Evolutionary conservation across 73 alveolate species (phyloP).

Genomic region (Tetrahymena elliotti): DNA sequence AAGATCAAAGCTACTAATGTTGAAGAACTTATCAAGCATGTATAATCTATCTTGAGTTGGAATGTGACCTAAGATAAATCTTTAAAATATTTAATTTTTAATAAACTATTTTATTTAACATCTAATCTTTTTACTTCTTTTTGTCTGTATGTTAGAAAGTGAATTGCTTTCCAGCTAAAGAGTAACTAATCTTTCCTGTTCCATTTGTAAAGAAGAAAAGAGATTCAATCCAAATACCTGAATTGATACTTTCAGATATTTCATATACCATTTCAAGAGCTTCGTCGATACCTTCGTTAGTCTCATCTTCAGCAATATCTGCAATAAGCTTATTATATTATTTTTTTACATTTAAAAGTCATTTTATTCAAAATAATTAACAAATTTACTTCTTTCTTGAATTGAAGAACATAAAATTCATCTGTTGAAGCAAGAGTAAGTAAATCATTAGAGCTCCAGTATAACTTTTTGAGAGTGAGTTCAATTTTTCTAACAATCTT

Average conservation of each 20-base stretch:
- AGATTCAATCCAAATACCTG: slow-evolving; percentile 80
- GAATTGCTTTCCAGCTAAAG: slow-evolving; percentile 75
- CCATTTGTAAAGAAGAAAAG: slow-evolving; percentile 72
- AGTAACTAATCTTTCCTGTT: slow-evolving; percentile 77
- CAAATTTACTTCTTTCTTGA: slow-evolving; percentile 65
- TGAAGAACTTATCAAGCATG: slow-evolving; percentile 69
- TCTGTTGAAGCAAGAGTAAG: slow-evolving; percentile 80
- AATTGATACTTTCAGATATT: slow-evolving; percentile 62
- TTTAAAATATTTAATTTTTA: not conserved
- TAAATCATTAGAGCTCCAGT: slow-evolving; percentile 77
- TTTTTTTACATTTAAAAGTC: not conserved
- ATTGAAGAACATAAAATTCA: slow-evolving; percentile 74
- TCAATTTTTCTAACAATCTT: slow-evolving; percentile 88
- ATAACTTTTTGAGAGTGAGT: slow-evolving; percentile 82
- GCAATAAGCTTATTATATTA: not conserved
- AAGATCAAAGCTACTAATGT: slow-evolving; percentile 53
- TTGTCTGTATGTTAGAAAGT: slow-evolving; percentile 52
- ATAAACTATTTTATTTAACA: not conserved
- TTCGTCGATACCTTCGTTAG: slow-evolving; percentile 86
- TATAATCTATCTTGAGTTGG: slow-evolving; percentile 57
- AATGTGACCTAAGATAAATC: slow-evolving; percentile 69
- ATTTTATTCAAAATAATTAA: slow-evolving; percentile 2
- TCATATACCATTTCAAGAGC: slow-evolving; percentile 84
- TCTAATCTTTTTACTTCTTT: slow-evolving; percentile 3
- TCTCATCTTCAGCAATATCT: slow-evolving; percentile 31